These are phyloP conservation scores for Cavenderia fasciculata DNA, from an alignment of 78 protist genomes.

Conservation along the genomic window DNA sequence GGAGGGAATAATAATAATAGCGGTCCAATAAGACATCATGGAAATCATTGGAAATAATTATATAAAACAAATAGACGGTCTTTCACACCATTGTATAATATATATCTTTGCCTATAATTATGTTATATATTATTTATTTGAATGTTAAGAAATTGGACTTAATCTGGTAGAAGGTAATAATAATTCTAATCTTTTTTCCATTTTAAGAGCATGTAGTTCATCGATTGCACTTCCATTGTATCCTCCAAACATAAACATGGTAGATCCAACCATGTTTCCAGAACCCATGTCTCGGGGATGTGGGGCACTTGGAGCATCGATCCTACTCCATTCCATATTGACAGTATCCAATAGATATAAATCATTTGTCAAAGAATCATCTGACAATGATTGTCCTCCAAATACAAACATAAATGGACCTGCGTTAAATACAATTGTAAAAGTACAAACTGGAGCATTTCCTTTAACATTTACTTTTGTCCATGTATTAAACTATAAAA, in stretches of 20 bases:
- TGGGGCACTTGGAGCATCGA: constrained; percentile 31
- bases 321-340: constrained; percentile 49
- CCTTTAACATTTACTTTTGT: constrained; percentile 34
- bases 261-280: constrained; percentile 39
- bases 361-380: constrained; percentile 47
- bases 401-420: constrained; percentile 69
- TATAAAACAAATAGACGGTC: no score
- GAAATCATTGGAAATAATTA: no score
- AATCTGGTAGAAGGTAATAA: no score
- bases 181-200: no score
- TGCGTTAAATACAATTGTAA: constrained; percentile 12
- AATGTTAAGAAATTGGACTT: no score
- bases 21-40: no score
- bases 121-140: no score
- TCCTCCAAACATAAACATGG: constrained; percentile 71
- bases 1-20: no score
- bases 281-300: constrained; percentile 71
- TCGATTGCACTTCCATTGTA: constrained; percentile 9
- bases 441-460: constrained; percentile 60
- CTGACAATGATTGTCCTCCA: constrained; percentile 61
- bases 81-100: no score
- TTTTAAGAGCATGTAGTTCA: no score
- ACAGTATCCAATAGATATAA: constrained; percentile 56
- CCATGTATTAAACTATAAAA: no score
- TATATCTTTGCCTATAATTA: no score